A percentile compares a stretch with the other conserved stretches of the same genome.
phyloP scores from a whole-genome alignment of 345 rosid genomes.

The Euphorbia lathyris region DNA sequence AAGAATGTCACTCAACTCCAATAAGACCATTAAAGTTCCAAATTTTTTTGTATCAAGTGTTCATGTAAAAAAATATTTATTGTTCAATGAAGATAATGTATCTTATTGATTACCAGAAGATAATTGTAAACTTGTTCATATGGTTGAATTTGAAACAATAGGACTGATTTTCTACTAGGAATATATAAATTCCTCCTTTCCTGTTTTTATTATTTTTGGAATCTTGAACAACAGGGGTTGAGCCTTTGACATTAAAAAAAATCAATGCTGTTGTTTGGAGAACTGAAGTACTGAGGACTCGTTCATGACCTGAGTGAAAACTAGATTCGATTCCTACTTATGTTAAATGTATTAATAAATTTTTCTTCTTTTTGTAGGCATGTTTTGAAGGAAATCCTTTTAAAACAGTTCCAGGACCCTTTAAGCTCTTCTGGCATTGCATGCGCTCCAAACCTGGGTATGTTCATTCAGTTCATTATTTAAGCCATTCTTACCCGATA shows the following conservation, averaged over 20 bases:
- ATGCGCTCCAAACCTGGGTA: slow-evolving; percentile 99
- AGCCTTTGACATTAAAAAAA: neutral
- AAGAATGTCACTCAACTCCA: neutral
- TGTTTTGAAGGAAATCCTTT: slow-evolving; percentile 97
- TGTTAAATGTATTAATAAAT: neutral
- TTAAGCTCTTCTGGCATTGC: slow-evolving; percentile 85
- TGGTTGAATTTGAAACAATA: neutral
- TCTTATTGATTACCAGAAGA: neutral
- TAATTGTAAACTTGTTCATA: neutral
- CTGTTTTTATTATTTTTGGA: neutral
- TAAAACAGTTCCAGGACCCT: slow-evolving; percentile 97
- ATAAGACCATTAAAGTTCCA: neutral
- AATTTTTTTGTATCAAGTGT: neutral
- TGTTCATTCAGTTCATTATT: slow-evolving; percentile 31
- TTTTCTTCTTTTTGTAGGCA: slow-evolving; percentile 46
- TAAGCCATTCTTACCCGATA: neutral
- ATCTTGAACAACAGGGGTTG: no score
- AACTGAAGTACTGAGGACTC: neutral
- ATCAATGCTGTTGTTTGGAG: neutral
- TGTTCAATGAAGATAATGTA: neutral
- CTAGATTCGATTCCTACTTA: neutral
- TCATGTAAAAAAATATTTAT: neutral
- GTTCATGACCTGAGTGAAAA: neutral
- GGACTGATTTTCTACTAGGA: neutral
- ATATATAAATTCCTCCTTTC: neutral